These are phyloP conservation scores for Sistotremastrum suecicum DNA, from an alignment of 768 basidiomycete species.

Conservation along the genomic window DNA sequence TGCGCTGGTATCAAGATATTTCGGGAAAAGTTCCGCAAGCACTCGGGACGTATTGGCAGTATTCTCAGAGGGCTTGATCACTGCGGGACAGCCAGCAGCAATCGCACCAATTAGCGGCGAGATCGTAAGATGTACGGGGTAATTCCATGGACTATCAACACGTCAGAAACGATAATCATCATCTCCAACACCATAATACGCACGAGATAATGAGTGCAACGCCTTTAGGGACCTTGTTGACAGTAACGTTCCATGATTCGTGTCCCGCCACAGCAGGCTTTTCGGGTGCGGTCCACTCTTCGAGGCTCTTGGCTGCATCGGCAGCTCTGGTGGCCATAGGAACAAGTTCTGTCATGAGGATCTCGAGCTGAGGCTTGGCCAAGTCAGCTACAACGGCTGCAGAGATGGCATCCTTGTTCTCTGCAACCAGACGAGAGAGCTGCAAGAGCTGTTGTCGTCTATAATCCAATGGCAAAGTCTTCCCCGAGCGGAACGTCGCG, in stretches of 20 bases:
- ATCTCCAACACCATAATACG: not conserved
- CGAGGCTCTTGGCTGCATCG: constrained; percentile 10
- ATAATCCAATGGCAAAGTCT: constrained; percentile 12
- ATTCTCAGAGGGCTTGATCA: constrained; percentile 11
- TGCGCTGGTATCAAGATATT: constrained; percentile 12
- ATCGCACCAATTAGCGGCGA: constrained; percentile 1
- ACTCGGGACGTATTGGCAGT: constrained; percentile 5
- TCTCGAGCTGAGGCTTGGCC: constrained; percentile 11
- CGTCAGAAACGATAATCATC: too few species aligned
- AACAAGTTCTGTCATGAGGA: constrained; percentile 11
- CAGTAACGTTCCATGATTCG: constrained; percentile 10
- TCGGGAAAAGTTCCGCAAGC: constrained; percentile 11
- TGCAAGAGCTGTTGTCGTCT: constrained; percentile 14
- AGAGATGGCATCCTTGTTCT: constrained; percentile 12
- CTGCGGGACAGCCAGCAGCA: constrained; percentile 1
- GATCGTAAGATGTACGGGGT: not conserved
- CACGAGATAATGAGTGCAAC: constrained; percentile 11
- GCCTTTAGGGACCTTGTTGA: constrained; percentile 14
- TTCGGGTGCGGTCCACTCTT: constrained; percentile 13
- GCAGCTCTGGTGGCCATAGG: constrained; percentile 7
- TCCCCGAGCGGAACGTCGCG: constrained; percentile 11
- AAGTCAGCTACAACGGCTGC: constrained; percentile 11
- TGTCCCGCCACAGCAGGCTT: constrained; percentile 6
- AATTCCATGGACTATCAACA: constrained; percentile 2
- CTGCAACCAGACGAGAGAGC: constrained; percentile 13